A percentile compares a stretch with the other conserved stretches of the same genome.
Evolutionary conservation across 805 yeast genomes (phyloP).

Genomic region (Helenozyma rhizophorensis): DNA sequence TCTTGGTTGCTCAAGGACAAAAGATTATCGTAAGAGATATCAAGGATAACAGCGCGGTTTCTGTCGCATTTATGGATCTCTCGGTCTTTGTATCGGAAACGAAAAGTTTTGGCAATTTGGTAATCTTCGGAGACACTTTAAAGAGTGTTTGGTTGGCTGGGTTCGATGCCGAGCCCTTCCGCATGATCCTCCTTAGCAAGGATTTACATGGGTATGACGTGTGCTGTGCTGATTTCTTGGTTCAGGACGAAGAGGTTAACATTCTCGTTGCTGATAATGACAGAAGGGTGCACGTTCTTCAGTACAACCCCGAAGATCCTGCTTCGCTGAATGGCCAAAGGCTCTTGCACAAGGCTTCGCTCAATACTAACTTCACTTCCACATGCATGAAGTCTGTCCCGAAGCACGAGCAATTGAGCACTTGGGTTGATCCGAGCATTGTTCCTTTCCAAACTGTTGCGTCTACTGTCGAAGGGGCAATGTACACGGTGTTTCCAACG

Average conservation of each 20-base stretch:
- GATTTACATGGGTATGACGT: conserved; percentile 64
- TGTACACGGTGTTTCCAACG: conserved; percentile 70
- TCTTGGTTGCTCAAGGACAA: conserved; percentile 84
- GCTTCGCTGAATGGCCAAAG: conserved; percentile 75
- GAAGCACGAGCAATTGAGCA: conserved; percentile 30
- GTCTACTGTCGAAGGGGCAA: conserved; percentile 73
- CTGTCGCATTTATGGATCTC: conserved; percentile 92
- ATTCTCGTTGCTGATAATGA: conserved; percentile 67
- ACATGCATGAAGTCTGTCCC: conserved; percentile 50
- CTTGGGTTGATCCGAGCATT: conserved; percentile 22
- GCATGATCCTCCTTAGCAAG: conserved; percentile 75
- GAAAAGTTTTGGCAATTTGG: conserved; percentile 76
- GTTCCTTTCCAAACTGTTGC: conserved; percentile 62
- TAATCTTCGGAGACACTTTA: conserved; percentile 77
- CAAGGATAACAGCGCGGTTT: conserved; percentile 83
- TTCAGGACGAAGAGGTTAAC: conserved; percentile 63
- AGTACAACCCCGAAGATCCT: conserved; percentile 91
- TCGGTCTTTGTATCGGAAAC: conserved; percentile 73
- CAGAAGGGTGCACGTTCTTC: conserved; percentile 63
- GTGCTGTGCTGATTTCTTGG: conserved; percentile 69
- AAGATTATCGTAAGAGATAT: conserved; percentile 74
- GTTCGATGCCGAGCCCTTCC: conserved; percentile 91
- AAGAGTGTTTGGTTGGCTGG: conserved; percentile 79
- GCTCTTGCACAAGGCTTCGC: conserved; percentile 64
- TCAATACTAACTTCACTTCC: conserved; percentile 61